Conservation (phyloP, 345 rosid species). For the Citrus unshiu region DNA sequence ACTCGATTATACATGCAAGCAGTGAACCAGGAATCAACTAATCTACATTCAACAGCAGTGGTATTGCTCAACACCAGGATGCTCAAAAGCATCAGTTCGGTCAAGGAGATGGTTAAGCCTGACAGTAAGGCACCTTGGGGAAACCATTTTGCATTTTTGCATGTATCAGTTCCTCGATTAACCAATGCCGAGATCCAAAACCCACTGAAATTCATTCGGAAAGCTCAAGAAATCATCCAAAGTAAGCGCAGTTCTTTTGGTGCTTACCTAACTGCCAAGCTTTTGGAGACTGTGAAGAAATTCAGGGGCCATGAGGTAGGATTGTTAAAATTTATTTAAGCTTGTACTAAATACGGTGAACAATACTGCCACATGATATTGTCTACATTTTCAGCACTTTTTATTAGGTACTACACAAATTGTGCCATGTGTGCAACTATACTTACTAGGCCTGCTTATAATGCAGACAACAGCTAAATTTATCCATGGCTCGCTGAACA, state of each 20-base stretch:
- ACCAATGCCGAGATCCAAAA: neutral
- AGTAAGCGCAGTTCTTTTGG: constrained; percentile 22
- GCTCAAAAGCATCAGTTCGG: constrained; percentile 27
- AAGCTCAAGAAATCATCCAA: constrained; percentile 17
- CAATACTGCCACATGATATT: too few relatives aligned
- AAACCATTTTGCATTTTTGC: constrained; percentile 34
- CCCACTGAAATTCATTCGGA: constrained; percentile 14
- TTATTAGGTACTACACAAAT: too few relatives aligned
- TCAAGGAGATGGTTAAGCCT: constrained; percentile 33
- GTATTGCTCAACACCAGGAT: constrained; percentile 37
- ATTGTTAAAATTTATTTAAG: too few relatives aligned
- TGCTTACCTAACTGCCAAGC: constrained; percentile 20
- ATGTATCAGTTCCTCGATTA: constrained; percentile 22
- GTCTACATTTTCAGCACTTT: too few relatives aligned
- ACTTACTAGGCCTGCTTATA: too few relatives aligned
- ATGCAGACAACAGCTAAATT: constrained; percentile 23
- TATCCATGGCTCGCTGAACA: constrained; percentile 18
- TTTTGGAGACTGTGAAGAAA: neutral
- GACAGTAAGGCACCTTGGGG: constrained; percentile 35
- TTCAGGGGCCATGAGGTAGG: neutral
- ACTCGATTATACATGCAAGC: constrained; percentile 30
- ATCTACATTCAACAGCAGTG: constrained; percentile 18
- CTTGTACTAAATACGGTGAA: too few relatives aligned
- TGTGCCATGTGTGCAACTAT: too few relatives aligned
- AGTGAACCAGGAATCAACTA: neutral